Evolutionary conservation across 495 filamentous ascomycete genomes (phyloP).

Genomic region (Wilcoxina mikolae): DNA sequence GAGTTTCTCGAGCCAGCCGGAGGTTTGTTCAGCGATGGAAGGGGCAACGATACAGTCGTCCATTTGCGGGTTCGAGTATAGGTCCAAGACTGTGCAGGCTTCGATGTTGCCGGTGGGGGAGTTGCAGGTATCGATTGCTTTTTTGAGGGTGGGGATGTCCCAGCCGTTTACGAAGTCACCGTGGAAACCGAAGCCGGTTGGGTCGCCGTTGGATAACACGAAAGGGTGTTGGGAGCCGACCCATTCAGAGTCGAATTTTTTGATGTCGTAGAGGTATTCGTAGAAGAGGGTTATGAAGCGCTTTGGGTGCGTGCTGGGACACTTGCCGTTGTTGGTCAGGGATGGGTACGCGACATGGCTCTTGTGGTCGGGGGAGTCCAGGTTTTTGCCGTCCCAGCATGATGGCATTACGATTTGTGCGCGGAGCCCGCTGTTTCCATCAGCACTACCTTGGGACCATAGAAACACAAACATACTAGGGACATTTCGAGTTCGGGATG

Average conservation of each 20-base stretch:
- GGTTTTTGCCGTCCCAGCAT: slow-evolving; percentile 41
- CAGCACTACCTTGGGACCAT: too few relatives aligned
- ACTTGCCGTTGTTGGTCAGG: slow-evolving; percentile 38
- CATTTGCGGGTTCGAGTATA: slow-evolving; percentile 31
- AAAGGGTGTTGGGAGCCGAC: slow-evolving; percentile 46
- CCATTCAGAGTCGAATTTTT: slow-evolving; percentile 41
- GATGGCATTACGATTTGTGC: slow-evolving; percentile 42
- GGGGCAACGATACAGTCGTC: slow-evolving; percentile 37
- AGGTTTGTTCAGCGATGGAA: slow-evolving; percentile 31
- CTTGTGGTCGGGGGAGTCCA: slow-evolving; percentile 42
- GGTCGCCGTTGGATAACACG: slow-evolving; percentile 48
- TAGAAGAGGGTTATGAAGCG: slow-evolving; percentile 52
- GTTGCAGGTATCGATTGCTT: slow-evolving; percentile 46
- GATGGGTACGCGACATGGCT: slow-evolving; percentile 45
- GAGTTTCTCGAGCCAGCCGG: slow-evolving; percentile 34
- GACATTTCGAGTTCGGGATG: slow-evolving; percentile 46
- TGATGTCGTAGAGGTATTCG: slow-evolving; percentile 52
- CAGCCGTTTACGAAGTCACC: slow-evolving; percentile 63
- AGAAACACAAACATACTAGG: slow-evolving; percentile 28
- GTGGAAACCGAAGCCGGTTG: slow-evolving; percentile 44
- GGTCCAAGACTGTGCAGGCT: slow-evolving; percentile 42
- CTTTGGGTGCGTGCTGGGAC: slow-evolving; percentile 43
- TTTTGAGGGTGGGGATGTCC: slow-evolving; percentile 46
- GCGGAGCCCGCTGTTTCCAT: slow-evolving; percentile 38
- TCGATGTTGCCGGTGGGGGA: slow-evolving; percentile 36